A percentile compares a stretch with the other conserved stretches of the same genome.
Evolutionary conservation across 495 filamentous ascomycete species (phyloP).

Genomic region (Entonaema liquescens): DNA sequence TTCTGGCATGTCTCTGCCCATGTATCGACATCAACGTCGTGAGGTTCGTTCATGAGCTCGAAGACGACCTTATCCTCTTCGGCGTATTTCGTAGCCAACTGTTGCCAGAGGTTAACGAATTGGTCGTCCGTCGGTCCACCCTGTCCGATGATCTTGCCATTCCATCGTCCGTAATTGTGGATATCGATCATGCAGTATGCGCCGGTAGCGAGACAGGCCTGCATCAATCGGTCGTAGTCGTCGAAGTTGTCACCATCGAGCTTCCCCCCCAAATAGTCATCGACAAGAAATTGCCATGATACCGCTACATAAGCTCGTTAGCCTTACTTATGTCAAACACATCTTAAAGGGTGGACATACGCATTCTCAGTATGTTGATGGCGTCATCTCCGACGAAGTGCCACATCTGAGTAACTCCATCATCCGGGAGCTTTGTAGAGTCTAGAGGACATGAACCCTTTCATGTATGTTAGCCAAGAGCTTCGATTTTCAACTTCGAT

Average conservation of each 20-base stretch:
- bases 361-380: slow-evolving; percentile 63
- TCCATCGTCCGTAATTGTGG: slow-evolving; percentile 65
- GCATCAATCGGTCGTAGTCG: slow-evolving; percentile 65
- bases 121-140: slow-evolving; percentile 64
- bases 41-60: slow-evolving; percentile 72
- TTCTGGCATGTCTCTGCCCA: slow-evolving; percentile 65
- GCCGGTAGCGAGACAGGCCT: slow-evolving; percentile 64
- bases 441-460: slow-evolving; percentile 48
- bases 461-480: slow-evolving; percentile 26
- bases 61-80: slow-evolving; percentile 60
- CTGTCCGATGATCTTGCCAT: slow-evolving; percentile 67
- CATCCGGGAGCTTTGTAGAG: slow-evolving; percentile 48
- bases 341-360: slow-evolving; percentile 41
- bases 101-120: slow-evolving; percentile 64
- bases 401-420: slow-evolving; percentile 59
- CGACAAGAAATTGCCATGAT: slow-evolving; percentile 63
- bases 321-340: background rate
- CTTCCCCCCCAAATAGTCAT: slow-evolving; percentile 52
- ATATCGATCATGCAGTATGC: slow-evolving; percentile 67
- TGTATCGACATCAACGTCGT: slow-evolving; percentile 55
- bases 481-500: background rate
- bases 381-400: slow-evolving; percentile 59
- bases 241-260: slow-evolving; percentile 57
- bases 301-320: slow-evolving; percentile 47
- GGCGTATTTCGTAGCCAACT: slow-evolving; percentile 65